Base-by-base conservation (phyloP, 371 early-diverging fungal genomes). In the Blastocladiella emersonii region DNA sequence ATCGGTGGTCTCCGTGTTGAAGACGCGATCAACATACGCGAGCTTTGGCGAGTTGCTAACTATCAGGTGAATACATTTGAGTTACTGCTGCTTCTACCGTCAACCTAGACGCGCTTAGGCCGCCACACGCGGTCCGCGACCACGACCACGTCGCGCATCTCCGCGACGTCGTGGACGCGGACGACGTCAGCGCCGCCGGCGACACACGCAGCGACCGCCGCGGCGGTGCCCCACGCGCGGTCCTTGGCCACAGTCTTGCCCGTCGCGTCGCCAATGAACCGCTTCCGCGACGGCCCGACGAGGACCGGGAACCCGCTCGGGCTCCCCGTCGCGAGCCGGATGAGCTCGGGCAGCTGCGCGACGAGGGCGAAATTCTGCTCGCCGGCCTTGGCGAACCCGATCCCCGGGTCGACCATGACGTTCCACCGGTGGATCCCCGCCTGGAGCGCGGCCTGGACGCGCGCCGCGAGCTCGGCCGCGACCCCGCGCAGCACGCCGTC, bases 311-410 rank as follows among this genome's bases (percentile, higher is more conserved):
- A 86, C 41, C 86, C 84, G 45, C 21, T 3, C 23, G 12, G 21
- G 35, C n/a, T n/a, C n/a, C 68, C 79, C 34, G 91, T 73, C n/a
- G 68, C 73, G 3, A 77, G 67, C 21, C 78, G 79, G 0, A 73
- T 66, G 17, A 77, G n/a, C 21, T 51, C 57, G 8, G 61, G 59
- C 71, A 56, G 17, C 63, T 61, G 44, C 61, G 30, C 44, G 61
- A 98, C 67, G 23, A 97, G 71, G 68, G 89, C 89, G 68, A 92
- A 81, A 69, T 87, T 91, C 68, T 97, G 96, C 0, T 78, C 81
- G 23, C 76, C 75, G 3, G 86, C 85, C 78, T 98, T 98, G 34
- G 98, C 93, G 73, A 97, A 98, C 0, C 98, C 98, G 57, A 98
- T 76, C 21, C 98, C 98, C 2, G 98, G 98, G 68, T 98, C 98